Evolutionary conservation across 1,139 yeast species (phyloP).

Genomic region (Saccharomyces hybrid): DNA sequence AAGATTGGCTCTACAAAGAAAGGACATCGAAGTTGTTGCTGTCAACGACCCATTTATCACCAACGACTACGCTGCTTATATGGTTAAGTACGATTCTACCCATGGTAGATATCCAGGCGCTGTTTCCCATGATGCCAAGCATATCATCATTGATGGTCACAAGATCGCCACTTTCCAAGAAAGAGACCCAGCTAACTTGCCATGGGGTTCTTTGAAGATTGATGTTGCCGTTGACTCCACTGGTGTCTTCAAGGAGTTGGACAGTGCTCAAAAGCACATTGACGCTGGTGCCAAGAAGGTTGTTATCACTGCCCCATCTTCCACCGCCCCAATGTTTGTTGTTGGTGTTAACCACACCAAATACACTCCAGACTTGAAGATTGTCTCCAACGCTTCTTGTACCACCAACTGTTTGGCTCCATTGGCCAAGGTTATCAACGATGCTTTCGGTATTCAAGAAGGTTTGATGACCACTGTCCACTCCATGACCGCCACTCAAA

Average conservation of each 20-base stretch:
- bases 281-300: constrained; percentile 88
- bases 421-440: constrained; percentile 75
- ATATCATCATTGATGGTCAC: constrained; percentile 59
- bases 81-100: constrained; percentile 85
- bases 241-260: constrained; percentile 75
- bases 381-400: constrained; percentile 81
- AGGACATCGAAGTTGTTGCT: constrained; percentile 67
- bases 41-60: constrained; percentile 80
- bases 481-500: constrained; percentile 83
- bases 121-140: constrained; percentile 54
- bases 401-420: constrained; percentile 89
- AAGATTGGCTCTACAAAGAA: constrained; percentile 66
- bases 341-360: constrained; percentile 75
- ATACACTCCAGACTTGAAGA: constrained; percentile 62
- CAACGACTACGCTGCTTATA: constrained; percentile 76
- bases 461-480: constrained; percentile 89
- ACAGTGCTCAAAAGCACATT: constrained; percentile 74
- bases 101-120: constrained; percentile 72
- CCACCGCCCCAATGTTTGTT: constrained; percentile 85
- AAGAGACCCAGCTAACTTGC: constrained; percentile 72
- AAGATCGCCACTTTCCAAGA: constrained; percentile 66
- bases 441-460: constrained; percentile 70
- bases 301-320: constrained; percentile 77
- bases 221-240: constrained; percentile 80
- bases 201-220: constrained; percentile 74